Conservation (phyloP, 1,284 basidiomycete genomes). For the Heterobasidion occidentale region DNA sequence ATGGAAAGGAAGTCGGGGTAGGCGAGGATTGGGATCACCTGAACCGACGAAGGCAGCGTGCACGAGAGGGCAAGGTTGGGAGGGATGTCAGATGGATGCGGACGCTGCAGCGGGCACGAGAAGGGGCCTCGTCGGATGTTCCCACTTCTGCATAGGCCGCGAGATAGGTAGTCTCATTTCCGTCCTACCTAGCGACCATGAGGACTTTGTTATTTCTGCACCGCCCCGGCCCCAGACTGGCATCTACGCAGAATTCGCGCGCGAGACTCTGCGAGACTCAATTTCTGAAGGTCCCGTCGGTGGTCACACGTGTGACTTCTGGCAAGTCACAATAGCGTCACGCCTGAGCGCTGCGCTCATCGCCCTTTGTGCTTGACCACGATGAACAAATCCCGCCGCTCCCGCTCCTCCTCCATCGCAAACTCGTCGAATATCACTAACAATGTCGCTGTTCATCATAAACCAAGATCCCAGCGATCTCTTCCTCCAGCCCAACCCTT, state of each 20-base stretch:
- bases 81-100: slow-evolving; percentile 25
- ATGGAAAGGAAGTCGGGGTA: slow-evolving; percentile 39
- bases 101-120: slow-evolving; percentile 16
- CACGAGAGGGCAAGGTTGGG: slow-evolving; percentile 23
- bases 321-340: not conserved
- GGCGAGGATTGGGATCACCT: slow-evolving; percentile 49
- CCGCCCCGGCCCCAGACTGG: too few relatives aligned
- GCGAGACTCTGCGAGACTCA: too few relatives aligned
- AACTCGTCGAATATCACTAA: not conserved
- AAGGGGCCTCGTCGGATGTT: not conserved
- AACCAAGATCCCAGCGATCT: slow-evolving; percentile 1
- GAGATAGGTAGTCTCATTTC: too few relatives aligned
- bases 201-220: not conserved
- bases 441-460: not conserved
- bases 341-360: not conserved
- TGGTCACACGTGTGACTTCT: too few relatives aligned
- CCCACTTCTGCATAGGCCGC: not conserved
- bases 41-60: slow-evolving; percentile 40
- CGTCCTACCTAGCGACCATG: too few relatives aligned
- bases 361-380: not conserved
- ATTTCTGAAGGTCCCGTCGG: too few relatives aligned
- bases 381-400: not conserved
- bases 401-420: not conserved
- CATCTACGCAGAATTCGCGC: too few relatives aligned
- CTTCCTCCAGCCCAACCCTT: slow-evolving; percentile 1